phyloP scores from a whole-genome alignment of 345 rosid genomes.

The Eucalyptus guilfoylei region DNA sequence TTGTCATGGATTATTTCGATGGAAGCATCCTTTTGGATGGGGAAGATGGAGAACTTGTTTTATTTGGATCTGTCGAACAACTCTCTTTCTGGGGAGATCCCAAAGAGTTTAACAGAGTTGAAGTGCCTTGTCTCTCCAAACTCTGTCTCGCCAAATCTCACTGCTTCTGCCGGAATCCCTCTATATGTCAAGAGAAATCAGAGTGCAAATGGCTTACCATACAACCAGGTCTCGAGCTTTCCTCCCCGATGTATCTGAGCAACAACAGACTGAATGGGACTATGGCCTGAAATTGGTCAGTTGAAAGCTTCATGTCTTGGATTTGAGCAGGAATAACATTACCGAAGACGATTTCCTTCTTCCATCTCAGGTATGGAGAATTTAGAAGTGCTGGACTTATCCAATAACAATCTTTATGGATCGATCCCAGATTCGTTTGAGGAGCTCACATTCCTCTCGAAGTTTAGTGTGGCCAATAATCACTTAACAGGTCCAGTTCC shows the following conservation, averaged over 20 bases:
- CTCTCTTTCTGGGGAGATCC: conserved; percentile 76
- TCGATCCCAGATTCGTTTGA: conserved; percentile 61
- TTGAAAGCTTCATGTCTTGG: conserved; percentile 85
- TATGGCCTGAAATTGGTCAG: conserved; percentile 51
- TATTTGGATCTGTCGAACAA: conserved; percentile 90
- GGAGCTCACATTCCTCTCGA: conserved; percentile 72
- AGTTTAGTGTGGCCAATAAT: conserved; percentile 73
- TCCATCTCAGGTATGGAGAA: conserved; percentile 62
- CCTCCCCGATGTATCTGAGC: conserved; percentile 70
- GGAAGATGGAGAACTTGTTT: conserved; percentile 73
- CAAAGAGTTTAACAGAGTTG: conserved; percentile 45
- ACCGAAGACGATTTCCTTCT: conserved; percentile 55
- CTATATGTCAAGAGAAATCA: conserved; percentile 68
- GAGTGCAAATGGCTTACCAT: conserved; percentile 58
- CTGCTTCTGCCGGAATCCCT: conserved; percentile 54
- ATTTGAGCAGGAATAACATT: conserved; percentile 77
- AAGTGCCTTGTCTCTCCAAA: conserved; percentile 46
- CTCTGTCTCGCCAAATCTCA: conserved; percentile 15
- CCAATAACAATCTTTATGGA: conserved; percentile 58
- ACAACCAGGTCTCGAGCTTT: conserved; percentile 74
- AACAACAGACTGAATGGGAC: conserved; percentile 57
- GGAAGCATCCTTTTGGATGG: conserved; percentile 76
- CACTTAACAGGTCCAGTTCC: conserved; percentile 67
- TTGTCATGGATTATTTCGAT: conserved; percentile 69
- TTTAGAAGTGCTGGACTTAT: conserved; percentile 68